phyloP scores from a whole-genome alignment of 306 rosid species.

The Calophaca sinica region DNA sequence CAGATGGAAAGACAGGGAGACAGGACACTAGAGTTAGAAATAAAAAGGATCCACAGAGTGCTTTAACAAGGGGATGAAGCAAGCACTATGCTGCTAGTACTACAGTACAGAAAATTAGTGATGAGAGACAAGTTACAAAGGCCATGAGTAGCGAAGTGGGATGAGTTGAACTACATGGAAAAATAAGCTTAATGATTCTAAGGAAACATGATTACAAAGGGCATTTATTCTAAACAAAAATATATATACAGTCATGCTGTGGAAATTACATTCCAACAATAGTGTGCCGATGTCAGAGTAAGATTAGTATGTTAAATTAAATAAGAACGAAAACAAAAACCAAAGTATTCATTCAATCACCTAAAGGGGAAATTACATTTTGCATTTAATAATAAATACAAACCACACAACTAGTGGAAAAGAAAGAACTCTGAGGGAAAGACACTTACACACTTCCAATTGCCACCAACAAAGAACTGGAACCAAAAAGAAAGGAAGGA shows the following conservation, averaged over 20 bases:
- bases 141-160: too few relatives aligned
- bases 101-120: too few relatives aligned
- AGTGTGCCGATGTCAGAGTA: background rate
- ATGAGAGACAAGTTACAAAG: too few relatives aligned
- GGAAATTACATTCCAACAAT: constrained; percentile 28
- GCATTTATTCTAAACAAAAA: constrained; percentile 20
- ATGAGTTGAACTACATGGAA: background rate
- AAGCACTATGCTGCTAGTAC: background rate
- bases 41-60: background rate
- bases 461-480: constrained; percentile 98
- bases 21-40: background rate
- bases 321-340: background rate
- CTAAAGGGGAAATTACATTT: background rate
- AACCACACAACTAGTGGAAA: background rate
- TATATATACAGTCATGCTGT: background rate
- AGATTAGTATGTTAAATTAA: background rate
- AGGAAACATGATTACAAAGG: background rate
- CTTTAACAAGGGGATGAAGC: constrained; percentile 3
- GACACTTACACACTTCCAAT: constrained; percentile 97
- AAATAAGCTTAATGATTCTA: background rate
- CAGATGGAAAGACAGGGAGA: background rate
- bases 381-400: constrained; percentile 11
- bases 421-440: background rate
- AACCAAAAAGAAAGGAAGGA: constrained; percentile 41
- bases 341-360: background rate